These are phyloP conservation scores for Wickerhamomyces strasburgensis DNA, from an alignment of 805 yeast genomes.

Conservation along the genomic window DNA sequence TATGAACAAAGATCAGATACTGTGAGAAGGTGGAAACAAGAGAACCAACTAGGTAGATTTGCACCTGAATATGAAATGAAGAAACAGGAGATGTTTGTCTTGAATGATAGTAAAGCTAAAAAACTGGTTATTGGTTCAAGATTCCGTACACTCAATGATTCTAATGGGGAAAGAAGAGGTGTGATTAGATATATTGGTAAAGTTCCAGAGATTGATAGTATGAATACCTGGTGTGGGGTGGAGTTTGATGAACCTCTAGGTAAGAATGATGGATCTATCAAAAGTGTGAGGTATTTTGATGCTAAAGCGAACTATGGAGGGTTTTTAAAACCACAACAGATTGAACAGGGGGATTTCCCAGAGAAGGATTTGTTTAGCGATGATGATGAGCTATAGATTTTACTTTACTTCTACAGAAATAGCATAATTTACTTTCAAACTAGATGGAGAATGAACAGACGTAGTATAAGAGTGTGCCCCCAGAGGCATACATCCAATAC, in stretches of 20 bases:
- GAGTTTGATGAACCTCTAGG: constrained; percentile 85
- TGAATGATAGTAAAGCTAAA: constrained; percentile 29
- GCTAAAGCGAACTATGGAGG: constrained; percentile 58
- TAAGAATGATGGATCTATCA: constrained; percentile 73
- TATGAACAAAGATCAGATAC: constrained; percentile 58
- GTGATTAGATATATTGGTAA: constrained; percentile 64
- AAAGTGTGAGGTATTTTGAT: constrained; percentile 59
- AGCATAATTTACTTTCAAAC: too few species aligned
- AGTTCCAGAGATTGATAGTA: constrained; percentile 50
- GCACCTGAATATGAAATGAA: constrained; percentile 43
- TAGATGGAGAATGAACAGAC: too few species aligned
- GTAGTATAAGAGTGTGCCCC: too few species aligned
- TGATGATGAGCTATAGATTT: constrained; percentile 38
- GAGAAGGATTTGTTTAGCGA: constrained; percentile 40
- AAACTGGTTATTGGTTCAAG: constrained; percentile 44
- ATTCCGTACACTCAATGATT: constrained; percentile 44
- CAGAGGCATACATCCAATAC: too few species aligned
- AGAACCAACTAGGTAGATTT: constrained; percentile 66
- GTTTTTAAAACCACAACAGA: constrained; percentile 64
- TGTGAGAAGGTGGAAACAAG: constrained; percentile 73
- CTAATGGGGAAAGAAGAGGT: constrained; percentile 59
- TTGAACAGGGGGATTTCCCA: constrained; percentile 67
- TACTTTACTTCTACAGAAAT: too few species aligned
- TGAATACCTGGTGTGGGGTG: constrained; percentile 75
- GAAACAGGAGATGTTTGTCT: constrained; percentile 23